Evolutionary conservation across 495 filamentous ascomycete genomes (phyloP).

Genomic region (Opeltia flavorubescens): DNA sequence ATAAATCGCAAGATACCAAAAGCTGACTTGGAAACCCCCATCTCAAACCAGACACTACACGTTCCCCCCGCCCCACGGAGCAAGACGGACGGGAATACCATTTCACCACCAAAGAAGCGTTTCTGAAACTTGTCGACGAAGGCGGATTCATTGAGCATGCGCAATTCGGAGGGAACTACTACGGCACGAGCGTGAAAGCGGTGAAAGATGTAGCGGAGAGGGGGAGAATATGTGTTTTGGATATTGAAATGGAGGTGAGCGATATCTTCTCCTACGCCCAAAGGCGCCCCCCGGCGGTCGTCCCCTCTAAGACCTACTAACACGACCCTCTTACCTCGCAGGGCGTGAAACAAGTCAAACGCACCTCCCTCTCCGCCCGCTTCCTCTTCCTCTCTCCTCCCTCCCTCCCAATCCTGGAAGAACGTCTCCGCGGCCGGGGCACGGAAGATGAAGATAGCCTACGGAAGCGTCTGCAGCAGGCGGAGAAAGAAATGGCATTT

Average conservation of each 20-base stretch:
- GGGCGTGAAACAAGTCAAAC: slow-evolving; percentile 91
- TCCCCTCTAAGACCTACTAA: background rate
- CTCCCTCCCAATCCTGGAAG: slow-evolving; percentile 57
- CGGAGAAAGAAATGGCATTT: slow-evolving; percentile 70
- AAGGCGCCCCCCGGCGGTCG: background rate
- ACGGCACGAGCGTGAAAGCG: slow-evolving; percentile 68
- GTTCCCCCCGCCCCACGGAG: slow-evolving; percentile 63
- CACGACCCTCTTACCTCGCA: slow-evolving; percentile 11
- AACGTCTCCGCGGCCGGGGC: slow-evolving; percentile 61
- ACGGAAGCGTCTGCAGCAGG: slow-evolving; percentile 60
- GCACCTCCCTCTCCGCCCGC: slow-evolving; percentile 57
- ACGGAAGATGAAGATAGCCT: slow-evolving; percentile 75
- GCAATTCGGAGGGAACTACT: slow-evolving; percentile 73
- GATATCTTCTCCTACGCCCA: background rate
- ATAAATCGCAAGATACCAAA: slow-evolving; percentile 7
- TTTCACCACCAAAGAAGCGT: slow-evolving; percentile 56
- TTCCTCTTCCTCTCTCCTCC: slow-evolving; percentile 81
- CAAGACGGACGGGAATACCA: slow-evolving; percentile 67
- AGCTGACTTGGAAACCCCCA: too few relatives aligned
- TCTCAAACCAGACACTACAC: slow-evolving; percentile 49
- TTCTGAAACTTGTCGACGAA: slow-evolving; percentile 50
- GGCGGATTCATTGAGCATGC: slow-evolving; percentile 83
- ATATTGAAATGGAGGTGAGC: slow-evolving; percentile 87
- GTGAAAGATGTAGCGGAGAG: slow-evolving; percentile 59
- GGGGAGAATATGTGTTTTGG: slow-evolving; percentile 30